Evolutionary conservation across 2,329 filamentous ascomycete species (phyloP), one percentile per base, ranked within the genome.

Genomic region (Trichophyton simii): DNA sequence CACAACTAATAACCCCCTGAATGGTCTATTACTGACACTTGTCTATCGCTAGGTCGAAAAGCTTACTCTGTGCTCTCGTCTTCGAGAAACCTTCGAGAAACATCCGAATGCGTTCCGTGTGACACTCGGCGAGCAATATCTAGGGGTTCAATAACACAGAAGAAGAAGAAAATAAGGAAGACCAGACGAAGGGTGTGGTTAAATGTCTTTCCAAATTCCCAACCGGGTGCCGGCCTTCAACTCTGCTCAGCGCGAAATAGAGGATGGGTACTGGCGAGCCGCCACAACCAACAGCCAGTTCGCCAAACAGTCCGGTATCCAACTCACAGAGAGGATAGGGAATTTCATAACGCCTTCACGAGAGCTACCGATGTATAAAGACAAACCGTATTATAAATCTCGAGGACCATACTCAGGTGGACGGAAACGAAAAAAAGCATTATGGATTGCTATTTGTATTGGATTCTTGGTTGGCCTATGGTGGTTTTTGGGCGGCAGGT

Each of bases 351-450:
- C 85, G 42, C 74, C 75, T 58, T 77, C 80, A 57, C 79, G 82
- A 75, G 79, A 84, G 62, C 78, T 99, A 65, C 94, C 94, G 54
- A 91, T 97, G 88, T 99, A 99, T 79, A 99, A 99, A 76, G 94
- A 99, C 77, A 99, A 99, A 74, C 94, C 94, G n/a, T 94, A 89
- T 71, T 77, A 74, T 62, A 68, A 73, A n/a, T 71, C 75, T 63
- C 79, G 82, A 67, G 70, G 80, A 64, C 79, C 79, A 59, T 79
- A 41, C 9, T 25, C 52, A 3, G 48, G 18, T 20, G 44, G 83
- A 38, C 75, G 83, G 67, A 86, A 83, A 77, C 82, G 81, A 72
- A 82, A 82, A 68, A 89, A 87, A 76, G 79, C 87, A 63, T 74
- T 83, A 1, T 71, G 82, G 50, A 64, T 82, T 25, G 74, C 80